A percentile compares a stretch with the other conserved stretches of the same genome.
These are phyloP conservation scores for Agarophyton chilense DNA, from an alignment of 23 red algal species.

Conservation along the genomic window DNA sequence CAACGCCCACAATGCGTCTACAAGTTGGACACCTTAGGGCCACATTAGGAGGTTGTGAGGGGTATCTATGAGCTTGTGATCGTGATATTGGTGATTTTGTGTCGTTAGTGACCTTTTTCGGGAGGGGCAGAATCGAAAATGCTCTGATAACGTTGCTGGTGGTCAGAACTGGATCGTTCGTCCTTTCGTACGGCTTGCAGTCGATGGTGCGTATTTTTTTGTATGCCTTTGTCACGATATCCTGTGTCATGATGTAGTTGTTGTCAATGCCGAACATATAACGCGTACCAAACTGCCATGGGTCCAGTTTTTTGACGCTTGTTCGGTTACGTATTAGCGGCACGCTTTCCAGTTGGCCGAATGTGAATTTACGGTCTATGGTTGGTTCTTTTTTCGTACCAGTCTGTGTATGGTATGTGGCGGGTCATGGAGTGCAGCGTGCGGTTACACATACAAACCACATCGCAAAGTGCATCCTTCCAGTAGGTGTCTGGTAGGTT, in stretches of 20 bases:
- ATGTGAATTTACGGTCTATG: not conserved
- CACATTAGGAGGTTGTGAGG: no score
- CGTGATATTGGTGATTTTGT: no score
- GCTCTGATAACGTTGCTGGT: not conserved
- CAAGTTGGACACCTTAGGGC: no score
- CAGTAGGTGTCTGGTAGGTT: not conserved
- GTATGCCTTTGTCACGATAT: not conserved
- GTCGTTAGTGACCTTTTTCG: no score
- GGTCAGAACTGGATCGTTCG: not conserved
- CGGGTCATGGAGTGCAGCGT: not conserved
- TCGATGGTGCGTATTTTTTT: not conserved
- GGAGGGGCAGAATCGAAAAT: no score
- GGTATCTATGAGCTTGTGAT: no score
- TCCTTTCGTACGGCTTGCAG: not conserved
- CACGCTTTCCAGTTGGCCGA: slow-evolving; percentile 4
- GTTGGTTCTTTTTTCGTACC: not conserved
- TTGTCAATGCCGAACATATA: not conserved
- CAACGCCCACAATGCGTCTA: no score
- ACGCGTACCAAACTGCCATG: not conserved
- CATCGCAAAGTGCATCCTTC: not conserved
- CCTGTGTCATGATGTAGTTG: not conserved
- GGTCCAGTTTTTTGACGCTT: not conserved
- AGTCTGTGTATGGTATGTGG: not conserved
- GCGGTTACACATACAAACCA: not conserved
- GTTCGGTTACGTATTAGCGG: not conserved